Evolutionary conservation across 345 rosid species (phyloP), one percentile per base, ranked within the genome.

Genomic region (Salix udensis): DNA sequence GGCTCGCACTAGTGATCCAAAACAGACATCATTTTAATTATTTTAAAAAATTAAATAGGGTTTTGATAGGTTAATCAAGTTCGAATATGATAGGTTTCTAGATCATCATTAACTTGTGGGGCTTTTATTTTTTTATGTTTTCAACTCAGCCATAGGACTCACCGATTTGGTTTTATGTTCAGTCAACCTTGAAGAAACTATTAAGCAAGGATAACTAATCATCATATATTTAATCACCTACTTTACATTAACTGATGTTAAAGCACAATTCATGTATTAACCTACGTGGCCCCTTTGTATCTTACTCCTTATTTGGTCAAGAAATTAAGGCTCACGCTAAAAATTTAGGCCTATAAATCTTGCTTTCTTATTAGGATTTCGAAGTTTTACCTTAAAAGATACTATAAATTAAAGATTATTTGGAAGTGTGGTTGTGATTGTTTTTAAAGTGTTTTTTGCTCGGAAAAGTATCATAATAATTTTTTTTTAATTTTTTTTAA

Each of bases 271-370:
- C 40, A 24, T 86, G 87, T 72, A 48, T 85, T 76, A 82, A 72
- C 84, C 77, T 62, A 30, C 18, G 70, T 80, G 84, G 74, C 88
- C 77, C 15, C 48, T 83, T 36, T 40, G 19, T 34, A 26, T n/a
- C 18, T 66, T 11, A 36, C 3, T 16, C 12, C 21, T 64, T 53
- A 61, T 61, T 39, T 2, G 62, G 26, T 9, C 4, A 21, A n/a
- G 62, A 19, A 3, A 23, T n/a, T 9, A 55, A 2, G 28, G 62
- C 28, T 72, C 67, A 70, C 14, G 16, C 68, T 67, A 28, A n/a
- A 15, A 62, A 34, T 10, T 10, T 40, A 42, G 34, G 68, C 24
- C 84, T 79, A 71, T 77, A 79, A 76, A 67, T 65, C 8, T 30
- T 14, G 61, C 24, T 23, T 36, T 55, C 4, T 2, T 21, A 11